Percentiles rank a stretch among this genome's conserved stretches.
Conservation (phyloP, 257 asterid species). For the Sherardia arvensis region DNA sequence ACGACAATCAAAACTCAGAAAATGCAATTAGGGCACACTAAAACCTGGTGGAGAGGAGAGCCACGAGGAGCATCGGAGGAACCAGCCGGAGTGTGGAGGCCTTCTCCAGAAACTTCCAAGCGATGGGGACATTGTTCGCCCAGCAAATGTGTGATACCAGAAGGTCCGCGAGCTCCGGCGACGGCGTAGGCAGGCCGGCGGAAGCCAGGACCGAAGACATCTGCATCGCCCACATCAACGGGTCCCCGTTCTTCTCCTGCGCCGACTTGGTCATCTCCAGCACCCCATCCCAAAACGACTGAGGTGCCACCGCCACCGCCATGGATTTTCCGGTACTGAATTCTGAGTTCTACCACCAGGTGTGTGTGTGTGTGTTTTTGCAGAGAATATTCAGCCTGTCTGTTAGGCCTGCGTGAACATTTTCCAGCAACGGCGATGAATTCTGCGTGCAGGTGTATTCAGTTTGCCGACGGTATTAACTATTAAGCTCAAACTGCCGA, state of each 20-base stretch:
- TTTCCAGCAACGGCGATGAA: too few relatives aligned
- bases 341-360: neutral
- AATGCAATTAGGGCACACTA: neutral
- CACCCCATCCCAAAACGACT: constrained; percentile 49
- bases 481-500: too few relatives aligned
- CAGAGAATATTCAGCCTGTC: neutral
- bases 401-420: too few relatives aligned
- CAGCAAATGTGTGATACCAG: constrained; percentile 86
- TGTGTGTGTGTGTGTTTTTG: neutral
- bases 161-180: constrained; percentile 58
- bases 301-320: constrained; percentile 14
- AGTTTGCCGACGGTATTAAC: too few relatives aligned
- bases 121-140: constrained; percentile 60
- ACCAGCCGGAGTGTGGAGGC: constrained; percentile 56
- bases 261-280: constrained; percentile 67
- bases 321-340: neutral
- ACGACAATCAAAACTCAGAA: neutral
- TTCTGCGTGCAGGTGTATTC: too few relatives aligned
- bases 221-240: constrained; percentile 71
- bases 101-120: constrained; percentile 91
- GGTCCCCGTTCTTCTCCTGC: constrained; percentile 68
- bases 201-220: constrained; percentile 55
- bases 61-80: constrained; percentile 75
- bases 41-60: constrained; percentile 76
- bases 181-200: constrained; percentile 65